Evolutionary conservation across 345 rosid species (phyloP).

Genomic region (Psidium guajava): DNA sequence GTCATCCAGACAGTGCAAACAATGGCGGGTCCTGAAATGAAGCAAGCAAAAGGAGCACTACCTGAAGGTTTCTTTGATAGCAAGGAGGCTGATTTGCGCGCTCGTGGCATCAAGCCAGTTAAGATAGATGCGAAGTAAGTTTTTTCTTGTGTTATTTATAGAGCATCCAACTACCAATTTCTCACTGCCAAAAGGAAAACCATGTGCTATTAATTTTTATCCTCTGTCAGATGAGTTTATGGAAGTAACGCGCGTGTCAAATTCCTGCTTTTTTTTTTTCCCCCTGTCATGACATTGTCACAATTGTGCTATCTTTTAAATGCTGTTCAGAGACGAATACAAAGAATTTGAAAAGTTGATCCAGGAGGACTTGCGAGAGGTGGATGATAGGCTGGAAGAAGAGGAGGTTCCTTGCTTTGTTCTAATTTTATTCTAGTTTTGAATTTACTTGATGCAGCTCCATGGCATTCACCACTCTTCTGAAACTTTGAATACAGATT

Average conservation of each 20-base stretch:
- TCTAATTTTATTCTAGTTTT: background rate
- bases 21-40: slow-evolving; percentile 21
- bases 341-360: slow-evolving; percentile 90
- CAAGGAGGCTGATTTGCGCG: slow-evolving; percentile 92
- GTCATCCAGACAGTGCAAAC: slow-evolving; percentile 10
- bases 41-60: slow-evolving; percentile 55
- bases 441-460: background rate
- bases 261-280: background rate
- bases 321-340: slow-evolving; percentile 67
- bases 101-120: slow-evolving; percentile 87
- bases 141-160: background rate
- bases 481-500: slow-evolving; percentile 31
- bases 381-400: slow-evolving; percentile 89
- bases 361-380: slow-evolving; percentile 80
- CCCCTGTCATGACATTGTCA: background rate
- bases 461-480: background rate
- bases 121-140: slow-evolving; percentile 90
- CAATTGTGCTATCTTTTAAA: background rate
- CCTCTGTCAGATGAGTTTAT: background rate
- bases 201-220: background rate
- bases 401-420: slow-evolving; percentile 51
- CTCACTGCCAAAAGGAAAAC: background rate
- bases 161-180: background rate
- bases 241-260: background rate
- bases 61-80: slow-evolving; percentile 93